Percentiles rank a stretch among this genome's conserved stretches.
These are phyloP conservation scores for Penicillium sp. DNA, from an alignment of 2,329 filamentous ascomycete species.

Conservation along the genomic window DNA sequence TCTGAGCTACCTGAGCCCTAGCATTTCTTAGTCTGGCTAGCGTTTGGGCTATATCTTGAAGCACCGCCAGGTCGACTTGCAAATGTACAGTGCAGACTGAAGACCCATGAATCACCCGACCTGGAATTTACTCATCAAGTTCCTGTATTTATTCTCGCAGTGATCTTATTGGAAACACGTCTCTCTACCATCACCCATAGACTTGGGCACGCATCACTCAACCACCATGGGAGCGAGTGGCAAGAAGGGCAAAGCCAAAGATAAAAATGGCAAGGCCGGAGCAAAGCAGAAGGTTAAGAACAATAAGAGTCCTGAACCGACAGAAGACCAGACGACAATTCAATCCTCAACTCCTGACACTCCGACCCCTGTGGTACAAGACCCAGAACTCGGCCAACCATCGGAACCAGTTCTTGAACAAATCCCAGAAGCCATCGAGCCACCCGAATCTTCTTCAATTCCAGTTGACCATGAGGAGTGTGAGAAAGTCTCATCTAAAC, in stretches of 20 bases:
- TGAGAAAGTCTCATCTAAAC: neutral
- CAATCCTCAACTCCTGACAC: conserved; percentile 28
- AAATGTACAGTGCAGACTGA: conserved; percentile 36
- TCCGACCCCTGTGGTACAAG: conserved; percentile 21
- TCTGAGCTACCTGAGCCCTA: conserved; percentile 21
- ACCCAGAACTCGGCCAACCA: conserved; percentile 24
- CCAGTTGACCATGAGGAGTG: conserved; percentile 13
- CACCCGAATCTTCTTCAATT: conserved; percentile 7
- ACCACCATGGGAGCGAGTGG: conserved; percentile 33
- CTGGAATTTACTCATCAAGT: conserved; percentile 31
- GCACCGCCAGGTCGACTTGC: conserved; percentile 30
- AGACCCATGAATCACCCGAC: conserved; percentile 32
- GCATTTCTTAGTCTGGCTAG: conserved; percentile 22
- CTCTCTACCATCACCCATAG: conserved; percentile 19
- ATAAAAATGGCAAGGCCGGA: conserved; percentile 32
- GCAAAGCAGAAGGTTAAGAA: conserved; percentile 41
- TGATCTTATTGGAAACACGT: conserved; percentile 41
- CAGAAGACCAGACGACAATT: conserved; percentile 31
- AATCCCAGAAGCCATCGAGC: conserved; percentile 5
- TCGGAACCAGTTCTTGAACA: conserved; percentile 10
- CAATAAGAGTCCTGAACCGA: conserved; percentile 34
- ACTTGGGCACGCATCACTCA: conserved; percentile 37
- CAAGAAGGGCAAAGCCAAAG: conserved; percentile 37
- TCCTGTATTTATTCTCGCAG: conserved; percentile 18
- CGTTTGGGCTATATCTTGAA: conserved; percentile 39